Percentiles rank a stretch among this genome's conserved stretches.
These are phyloP conservation scores for Candida sanyiensis DNA, from an alignment of 805 yeast species.

Conservation along the genomic window DNA sequence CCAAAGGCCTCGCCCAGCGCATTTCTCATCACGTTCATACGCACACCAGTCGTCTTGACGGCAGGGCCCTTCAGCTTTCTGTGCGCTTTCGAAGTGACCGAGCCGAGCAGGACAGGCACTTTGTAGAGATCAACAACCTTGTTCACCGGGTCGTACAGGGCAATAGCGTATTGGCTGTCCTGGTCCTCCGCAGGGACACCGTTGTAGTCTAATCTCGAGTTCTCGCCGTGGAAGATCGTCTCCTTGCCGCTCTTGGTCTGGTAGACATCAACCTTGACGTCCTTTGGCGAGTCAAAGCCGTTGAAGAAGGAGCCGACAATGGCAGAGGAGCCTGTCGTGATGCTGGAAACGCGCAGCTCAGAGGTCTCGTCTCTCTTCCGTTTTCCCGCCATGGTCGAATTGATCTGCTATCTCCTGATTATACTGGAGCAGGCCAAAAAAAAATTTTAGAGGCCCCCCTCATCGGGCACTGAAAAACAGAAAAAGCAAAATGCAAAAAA, in stretches of 20 bases:
- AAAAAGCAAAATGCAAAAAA: too few relatives aligned
- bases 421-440: too few relatives aligned
- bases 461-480: too few relatives aligned
- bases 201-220: conserved; percentile 63
- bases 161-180: conserved; percentile 54
- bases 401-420: neutral
- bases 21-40: conserved; percentile 57
- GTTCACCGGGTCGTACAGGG: conserved; percentile 66
- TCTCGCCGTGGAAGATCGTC: conserved; percentile 74
- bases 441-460: too few relatives aligned
- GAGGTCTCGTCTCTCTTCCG: conserved; percentile 32
- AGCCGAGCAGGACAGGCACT: conserved; percentile 57
- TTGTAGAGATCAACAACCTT: conserved; percentile 59
- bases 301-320: conserved; percentile 74
- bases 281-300: conserved; percentile 59
- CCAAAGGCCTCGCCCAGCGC: conserved; percentile 95
- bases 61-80: conserved; percentile 56
- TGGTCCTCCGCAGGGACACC: conserved; percentile 44
- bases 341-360: conserved; percentile 34
- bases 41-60: conserved; percentile 50
- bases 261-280: conserved; percentile 58
- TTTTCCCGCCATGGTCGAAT: conserved; percentile 14
- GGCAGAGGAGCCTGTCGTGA: conserved; percentile 39
- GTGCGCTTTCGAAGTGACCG: conserved; percentile 56
- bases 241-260: conserved; percentile 31